Evolutionary conservation across 2,329 filamentous ascomycete genomes (phyloP), one percentile per base, ranked within the genome.

Genomic region (Tolypocladium album): DNA sequence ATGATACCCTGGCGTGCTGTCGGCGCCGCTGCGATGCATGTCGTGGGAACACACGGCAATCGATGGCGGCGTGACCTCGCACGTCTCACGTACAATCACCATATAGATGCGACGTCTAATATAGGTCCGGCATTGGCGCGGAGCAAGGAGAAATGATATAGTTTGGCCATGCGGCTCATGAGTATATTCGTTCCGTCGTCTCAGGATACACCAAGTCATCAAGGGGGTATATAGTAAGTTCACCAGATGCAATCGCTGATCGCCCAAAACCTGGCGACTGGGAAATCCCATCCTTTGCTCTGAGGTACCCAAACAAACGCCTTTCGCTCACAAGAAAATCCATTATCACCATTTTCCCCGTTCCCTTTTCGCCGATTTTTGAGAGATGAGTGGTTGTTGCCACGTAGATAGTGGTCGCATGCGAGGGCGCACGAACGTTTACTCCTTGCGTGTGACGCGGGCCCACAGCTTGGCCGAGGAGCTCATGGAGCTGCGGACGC

Each of bases 161-260:
- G 20, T 13, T 22, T 22, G 11, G 50, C 50, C 50, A 53, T 38
- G 50, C 50, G 50, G 50, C 50, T 53, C 50, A 36, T 53, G 50
- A 53, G 36, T 45, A 57, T 60, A 60, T 61, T 59, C 56, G 31
- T 59, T 42, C 59, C 55, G 56, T 60, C 15, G 55, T 57, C 40
- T 43, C 55, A 45, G 12, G 17, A 39, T 57, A 57, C 40, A 45
- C 20, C 17, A 42, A 31, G 17, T 12, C 36, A 58, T 63, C 63
- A 69, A n/a, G 40, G 72, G 74, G 75, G 75, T 76, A 74, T 77
- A 76, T 71, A 66, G 68, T 66, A 68, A 68, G 65, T 76, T 76
- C 76, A 77, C 75, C 75, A 77, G 74, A 77, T 75, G 72, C 72
- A 78, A 75, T 75, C 72, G 68, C 71, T 71, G 62, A 36, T 53